Base-by-base conservation (phyloP, 148 eudicot species). In the Rhododendron simsii region DNA sequence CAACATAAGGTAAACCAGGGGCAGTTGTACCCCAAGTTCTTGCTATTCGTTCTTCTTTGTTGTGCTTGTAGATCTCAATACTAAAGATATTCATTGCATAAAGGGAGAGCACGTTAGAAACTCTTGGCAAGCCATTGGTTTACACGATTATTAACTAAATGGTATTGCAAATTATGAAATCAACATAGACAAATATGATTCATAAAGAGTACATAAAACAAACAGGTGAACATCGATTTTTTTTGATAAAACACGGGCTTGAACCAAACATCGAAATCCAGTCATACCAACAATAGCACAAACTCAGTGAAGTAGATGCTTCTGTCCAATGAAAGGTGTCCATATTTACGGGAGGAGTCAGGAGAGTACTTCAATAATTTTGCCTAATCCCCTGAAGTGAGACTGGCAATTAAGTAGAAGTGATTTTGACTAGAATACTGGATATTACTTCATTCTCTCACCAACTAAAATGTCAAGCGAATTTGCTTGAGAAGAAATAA, bases 11-110 rank as follows among this genome's bases (percentile, higher is more conserved):
- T 48, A 96, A 87, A 28, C 99, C 98, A 69, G 94, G 94, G 78
- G 99, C 93, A 41, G 98, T 96, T 45, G 99, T 93, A 30, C 99
- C 96, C 99, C 99, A 96, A 33, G 99, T 96, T 81, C 99, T 92
- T 59, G 98, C 99, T 61, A 95, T 90, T 28, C 98, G 87, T 88
- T 96, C 99, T 94, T 96, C 99, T 86, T 95, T 96, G 87, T 95
- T 93, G 86, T 96, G 99, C 92, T 95, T 96, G 95, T 94, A 95
- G 80, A 96, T 93, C 93, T 96, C 95, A 87, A 96, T 95, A 87
- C 99, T 96, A 88, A 26, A 71, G 21, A n/a, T 75, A 41, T 8
- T 3, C 59, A 90, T 50, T 13, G 65, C 14, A n/a, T 18, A 83
- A 51, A 4, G 5, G 35, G 59, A 80, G 51, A 30, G 2, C 61